phyloP scores from a whole-genome alignment of 1,284 basidiomycete genomes.

The Megacollybia platyphylla region DNA sequence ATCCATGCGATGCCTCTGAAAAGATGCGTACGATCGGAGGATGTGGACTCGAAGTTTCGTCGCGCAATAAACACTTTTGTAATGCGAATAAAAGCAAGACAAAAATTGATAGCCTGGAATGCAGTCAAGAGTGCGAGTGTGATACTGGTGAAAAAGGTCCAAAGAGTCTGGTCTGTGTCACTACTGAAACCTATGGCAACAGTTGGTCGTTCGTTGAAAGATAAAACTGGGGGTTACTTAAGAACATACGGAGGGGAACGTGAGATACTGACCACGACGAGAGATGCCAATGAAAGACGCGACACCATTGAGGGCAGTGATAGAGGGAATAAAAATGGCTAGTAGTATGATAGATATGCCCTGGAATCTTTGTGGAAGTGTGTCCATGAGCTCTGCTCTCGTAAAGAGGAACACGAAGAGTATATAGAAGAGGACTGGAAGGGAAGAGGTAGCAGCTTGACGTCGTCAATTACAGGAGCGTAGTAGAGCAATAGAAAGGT shows the following conservation, averaged over 20 bases:
- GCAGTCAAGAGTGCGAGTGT: constrained; percentile 44
- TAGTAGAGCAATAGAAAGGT: constrained; percentile 10
- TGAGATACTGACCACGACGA: constrained; percentile 30
- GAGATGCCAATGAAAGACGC: constrained; percentile 52
- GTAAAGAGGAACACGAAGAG: constrained; percentile 42
- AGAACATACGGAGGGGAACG: constrained; percentile 3
- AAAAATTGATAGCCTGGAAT: constrained; percentile 46
- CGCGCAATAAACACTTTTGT: constrained; percentile 33
- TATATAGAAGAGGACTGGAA: constrained; percentile 45
- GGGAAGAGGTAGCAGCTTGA: constrained; percentile 38
- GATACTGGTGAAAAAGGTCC: constrained; percentile 44
- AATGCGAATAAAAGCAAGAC: constrained; percentile 45
- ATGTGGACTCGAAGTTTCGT: constrained; percentile 32
- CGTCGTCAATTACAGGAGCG: constrained; percentile 16
- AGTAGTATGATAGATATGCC: constrained; percentile 31
- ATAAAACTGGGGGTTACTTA: constrained; percentile 7
- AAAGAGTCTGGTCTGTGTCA: constrained; percentile 23
- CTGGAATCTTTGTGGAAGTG: constrained; percentile 36
- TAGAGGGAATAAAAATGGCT: constrained; percentile 38
- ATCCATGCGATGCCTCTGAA: constrained; percentile 56
- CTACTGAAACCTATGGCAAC: constrained; percentile 30
- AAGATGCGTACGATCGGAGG: constrained; percentile 33
- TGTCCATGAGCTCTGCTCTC: constrained; percentile 30
- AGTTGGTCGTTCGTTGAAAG: constrained; percentile 8
- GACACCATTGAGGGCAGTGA: constrained; percentile 42